Base-by-base conservation (phyloP, 108 stramenopile genomes). In the Cylindrotheca fusiformis region DNA sequence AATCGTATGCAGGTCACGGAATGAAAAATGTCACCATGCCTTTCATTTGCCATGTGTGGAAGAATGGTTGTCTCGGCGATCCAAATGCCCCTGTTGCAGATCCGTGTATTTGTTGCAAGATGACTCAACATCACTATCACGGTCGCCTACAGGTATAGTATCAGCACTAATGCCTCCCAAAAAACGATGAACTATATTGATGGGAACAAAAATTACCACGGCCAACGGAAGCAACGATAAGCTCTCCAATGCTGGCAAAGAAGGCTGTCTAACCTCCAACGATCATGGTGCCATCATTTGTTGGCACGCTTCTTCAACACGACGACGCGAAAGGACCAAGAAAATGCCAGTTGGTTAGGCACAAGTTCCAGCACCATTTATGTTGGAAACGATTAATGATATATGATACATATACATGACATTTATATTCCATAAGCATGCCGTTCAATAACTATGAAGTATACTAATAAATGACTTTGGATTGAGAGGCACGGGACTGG, bases 31-130 rank as follows among this genome's bases (percentile, higher is more conserved):
- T 32, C 20, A 25, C 18, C 73, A 74, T 44, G 30, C 49, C 28
- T 74, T 74, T 61, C 73, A 74, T 41, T 14, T 31, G 2, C 24
- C n/a, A 20, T 74, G 73, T 36, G 58, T 55, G 17, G 23, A 33
- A 1, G 33, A 54, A 17, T 74, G 73, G 73, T 55, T 74, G 14
- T 10, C 58, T 25, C 59, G 41, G 33, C 66, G 68, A 26, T 58
- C 63, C 22, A 60, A 63, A 24, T 74, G 73, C 33, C 73, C 73
- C 2, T 46, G 31, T 27, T 74, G 73, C 41, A 65, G 73, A 27
- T 2, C 18, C 6, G 23, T 61, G 23, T 74, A 49, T 48, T 36
- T 74, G 8, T 8, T 30, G 22, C 4, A 4, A 20, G 52, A 52
- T n/a, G n/a, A n/a, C n/a, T n/a, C n/a, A n/a, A n/a, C n/a, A n/a